Evolutionary conservation across 805 yeast genomes (phyloP).

Genomic region (Zygotorulaspora chibaensis): DNA sequence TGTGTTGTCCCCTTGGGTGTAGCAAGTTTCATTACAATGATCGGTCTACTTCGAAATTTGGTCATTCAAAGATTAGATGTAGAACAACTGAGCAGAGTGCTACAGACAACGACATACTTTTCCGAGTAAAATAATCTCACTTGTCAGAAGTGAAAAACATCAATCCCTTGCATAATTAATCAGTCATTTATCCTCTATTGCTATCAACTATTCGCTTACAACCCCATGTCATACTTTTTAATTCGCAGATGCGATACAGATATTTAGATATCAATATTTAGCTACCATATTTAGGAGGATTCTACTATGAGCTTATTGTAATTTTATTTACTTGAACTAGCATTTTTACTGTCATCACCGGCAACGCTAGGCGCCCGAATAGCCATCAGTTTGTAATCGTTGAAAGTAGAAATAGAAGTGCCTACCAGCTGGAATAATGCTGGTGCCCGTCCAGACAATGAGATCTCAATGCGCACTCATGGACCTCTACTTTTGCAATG

Average conservation of each 20-base stretch:
- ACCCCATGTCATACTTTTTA: background rate
- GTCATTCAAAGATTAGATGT: slow-evolving; percentile 68
- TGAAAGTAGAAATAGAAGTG: too few relatives aligned
- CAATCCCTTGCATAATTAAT: background rate
- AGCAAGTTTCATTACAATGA: slow-evolving; percentile 90
- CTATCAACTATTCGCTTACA: background rate
- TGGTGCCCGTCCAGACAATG: too few relatives aligned
- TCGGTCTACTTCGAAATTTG: slow-evolving; percentile 70
- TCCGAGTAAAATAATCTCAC: slow-evolving; percentile 2
- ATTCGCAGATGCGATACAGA: background rate
- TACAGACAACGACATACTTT: slow-evolving; percentile 7
- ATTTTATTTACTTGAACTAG: too few relatives aligned
- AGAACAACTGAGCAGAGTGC: slow-evolving; percentile 31
- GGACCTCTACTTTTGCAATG: too few relatives aligned
- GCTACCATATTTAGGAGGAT: too few relatives aligned
- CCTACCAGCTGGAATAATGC: too few relatives aligned
- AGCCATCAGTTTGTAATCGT: too few relatives aligned
- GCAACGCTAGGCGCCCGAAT: too few relatives aligned
- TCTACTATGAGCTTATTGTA: too few relatives aligned
- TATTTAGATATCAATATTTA: background rate
- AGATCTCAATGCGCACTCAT: too few relatives aligned
- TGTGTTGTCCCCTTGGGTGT: slow-evolving; percentile 98
- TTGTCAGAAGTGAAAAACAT: background rate
- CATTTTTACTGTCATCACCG: too few relatives aligned
- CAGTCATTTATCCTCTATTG: slow-evolving; percentile 1